Percentiles rank a stretch among this genome's conserved stretches.
phyloP scores from a whole-genome alignment of 495 filamentous ascomycete genomes.

The Letharia lupina region DNA sequence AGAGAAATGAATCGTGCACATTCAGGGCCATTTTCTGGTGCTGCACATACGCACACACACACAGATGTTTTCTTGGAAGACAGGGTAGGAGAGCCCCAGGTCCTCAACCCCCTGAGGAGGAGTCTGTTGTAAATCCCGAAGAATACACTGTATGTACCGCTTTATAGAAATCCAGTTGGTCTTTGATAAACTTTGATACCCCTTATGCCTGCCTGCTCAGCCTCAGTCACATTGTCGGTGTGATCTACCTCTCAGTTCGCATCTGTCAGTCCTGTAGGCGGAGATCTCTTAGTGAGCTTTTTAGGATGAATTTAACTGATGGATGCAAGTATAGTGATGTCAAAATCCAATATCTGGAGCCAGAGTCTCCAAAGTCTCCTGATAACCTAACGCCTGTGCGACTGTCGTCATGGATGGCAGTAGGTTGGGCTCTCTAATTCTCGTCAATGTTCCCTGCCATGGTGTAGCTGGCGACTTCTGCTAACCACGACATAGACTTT shows the following conservation, averaged over 20 bases:
- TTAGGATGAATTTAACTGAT: conserved; percentile 17
- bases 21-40: conserved; percentile 55
- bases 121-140: conserved; percentile 70
- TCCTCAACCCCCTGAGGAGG: conserved; percentile 67
- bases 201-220: conserved; percentile 51
- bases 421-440: conserved; percentile 48
- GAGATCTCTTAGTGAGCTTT: not conserved
- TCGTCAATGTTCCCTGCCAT: not conserved
- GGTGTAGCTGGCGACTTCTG: not conserved
- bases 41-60: conserved; percentile 54
- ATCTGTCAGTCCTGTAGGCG: not conserved
- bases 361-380: conserved; percentile 53
- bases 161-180: not conserved
- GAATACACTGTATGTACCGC: not conserved
- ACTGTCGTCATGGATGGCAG: conserved; percentile 70
- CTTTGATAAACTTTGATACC: conserved; percentile 49
- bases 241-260: not conserved
- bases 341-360: conserved; percentile 70
- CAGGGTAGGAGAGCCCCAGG: conserved; percentile 61
- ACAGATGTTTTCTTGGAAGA: conserved; percentile 41
- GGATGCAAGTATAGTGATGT: conserved; percentile 86
- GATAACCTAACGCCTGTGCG: conserved; percentile 66
- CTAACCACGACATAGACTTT: conserved; percentile 75
- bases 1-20: conserved; percentile 51
- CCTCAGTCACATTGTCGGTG: conserved; percentile 57